Evolutionary conservation across 148 eudicot genomes (phyloP), one percentile per base, ranked within the genome.

Genomic region (Arbutus unedo): DNA sequence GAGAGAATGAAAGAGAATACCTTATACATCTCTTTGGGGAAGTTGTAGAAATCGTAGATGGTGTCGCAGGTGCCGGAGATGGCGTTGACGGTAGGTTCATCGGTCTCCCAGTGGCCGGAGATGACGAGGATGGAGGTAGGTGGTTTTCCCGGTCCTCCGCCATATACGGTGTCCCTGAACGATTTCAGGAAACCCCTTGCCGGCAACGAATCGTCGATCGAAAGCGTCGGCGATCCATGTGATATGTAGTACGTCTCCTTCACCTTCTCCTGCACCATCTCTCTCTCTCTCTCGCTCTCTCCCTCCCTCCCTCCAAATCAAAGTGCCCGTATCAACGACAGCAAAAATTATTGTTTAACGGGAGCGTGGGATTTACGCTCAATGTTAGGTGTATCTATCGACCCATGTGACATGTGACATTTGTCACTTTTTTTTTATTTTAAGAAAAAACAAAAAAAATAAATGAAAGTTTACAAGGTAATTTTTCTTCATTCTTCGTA

Each of bases 71-170:
- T 59, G 16, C 91, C 90, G 19, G 74, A 41, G 71, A 89, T 81
- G 71, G 88, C 85, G 51, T 82, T 94, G 78, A 94, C 90, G 8
- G 93, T 60, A 16, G 95, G 98, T 11, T 86, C 83, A 51, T 84
- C 45, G 41, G 98, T 91, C 43, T 94, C 95, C 95, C 95, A 94
- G 79, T 94, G 98, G 49, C 89, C 95, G 7, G 98, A 94, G 23
- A 94, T 82, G 4, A 94, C 23, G 3, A 94, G 85, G 51, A 94
- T 91, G 0, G 92, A 83, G 54, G 83, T 85, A 0, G 98, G 98
- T 4, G 70, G 70, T 64, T 38, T 38, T 21, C 68, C n/a, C 68
- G 87, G 21, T 31, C 38, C 38, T 31, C 81, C 81, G 10, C 82
- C 41, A 2, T 74, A 85, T 0, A 85, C 84, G 54, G 89, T 83